Evolutionary conservation across 148 eudicot species (phyloP).

Genomic region (Diospyros kaki): DNA sequence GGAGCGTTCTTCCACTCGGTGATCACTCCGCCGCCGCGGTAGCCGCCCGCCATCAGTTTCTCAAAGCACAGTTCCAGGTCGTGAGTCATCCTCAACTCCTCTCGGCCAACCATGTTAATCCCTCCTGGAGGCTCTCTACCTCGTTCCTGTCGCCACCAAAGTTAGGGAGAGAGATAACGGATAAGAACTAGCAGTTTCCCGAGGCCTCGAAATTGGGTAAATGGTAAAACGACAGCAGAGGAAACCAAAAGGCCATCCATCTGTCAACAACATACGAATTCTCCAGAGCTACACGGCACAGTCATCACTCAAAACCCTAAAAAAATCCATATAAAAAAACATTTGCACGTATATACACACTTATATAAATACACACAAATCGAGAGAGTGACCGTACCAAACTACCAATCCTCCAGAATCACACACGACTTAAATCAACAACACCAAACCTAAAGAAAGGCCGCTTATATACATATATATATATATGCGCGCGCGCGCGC

Average conservation of each 20-base stretch:
- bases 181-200: conserved; percentile 9
- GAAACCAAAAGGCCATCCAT: conserved; percentile 9
- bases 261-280: conserved; percentile 11
- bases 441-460: no score
- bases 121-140: neutral
- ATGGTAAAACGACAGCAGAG: conserved; percentile 9
- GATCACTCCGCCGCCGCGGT: conserved; percentile 23
- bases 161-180: conserved; percentile 14
- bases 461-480: neutral
- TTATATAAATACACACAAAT: no score
- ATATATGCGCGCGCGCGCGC: neutral
- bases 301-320: no score
- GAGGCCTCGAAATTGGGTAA: conserved; percentile 3
- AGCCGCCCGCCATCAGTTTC: conserved; percentile 57
- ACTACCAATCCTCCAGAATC: no score
- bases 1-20: conserved; percentile 87
- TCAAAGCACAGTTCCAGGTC: conserved; percentile 55
- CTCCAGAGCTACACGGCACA: no score
- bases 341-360: no score
- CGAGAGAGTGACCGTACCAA: no score
- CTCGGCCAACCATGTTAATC: conserved; percentile 32
- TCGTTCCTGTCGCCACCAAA: conserved; percentile 1
- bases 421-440: no score
- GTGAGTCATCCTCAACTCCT: conserved; percentile 34
- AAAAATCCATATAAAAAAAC: no score